Evolutionary conservation across 164 flowering plant species (phyloP), one percentile per base, ranked within the genome.

Genomic region (grape (Vitis vinifera)): DNA sequence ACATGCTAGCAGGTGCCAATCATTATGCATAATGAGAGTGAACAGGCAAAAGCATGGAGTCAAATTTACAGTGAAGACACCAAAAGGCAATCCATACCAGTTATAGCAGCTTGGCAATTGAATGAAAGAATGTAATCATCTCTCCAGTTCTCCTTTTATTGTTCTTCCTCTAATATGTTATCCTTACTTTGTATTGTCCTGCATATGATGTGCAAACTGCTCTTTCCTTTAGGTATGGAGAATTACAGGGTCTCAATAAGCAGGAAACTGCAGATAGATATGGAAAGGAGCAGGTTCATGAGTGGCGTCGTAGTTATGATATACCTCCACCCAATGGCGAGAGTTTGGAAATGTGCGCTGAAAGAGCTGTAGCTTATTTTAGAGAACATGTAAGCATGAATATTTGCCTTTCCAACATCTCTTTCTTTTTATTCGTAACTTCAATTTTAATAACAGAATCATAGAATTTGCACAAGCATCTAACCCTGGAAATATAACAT

Each of bases 321-420:
- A 86, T 83, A 64, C 97, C 97, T 76, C 99, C 99, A 16, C 99
- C 99, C 1, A 91, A 93, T 72, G 99, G 98, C 7, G 99, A 96
- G 88, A 96, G 99, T 73, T 87, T 96, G 71, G 97, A 96, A 83
- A 96, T 96, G 99, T 96, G 99, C 77, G 97, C 99, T 73, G 68
- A 96, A 73, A 86, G 99, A 84, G 99, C 98, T 65, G 99, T 96
- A 83, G 97, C 99, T 53, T 96, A 93, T 83, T 96, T 96, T 69
- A 87, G 62, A 67, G 94, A 91, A 51, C 76, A 88, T 67, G 99
- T 93, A 77, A 75, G 83, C 27, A 64, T 62, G 2, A 13, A 15
- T 47, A 0, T 59, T 8, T 4, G 47, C 55, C 37, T 29, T 31
- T 48, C 31, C 13, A 44, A 55, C 37, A 16, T 52, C 53, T 31